Conservation (phyloP, 2,329 filamentous ascomycete genomes). For the Diaporthe sp. region DNA sequence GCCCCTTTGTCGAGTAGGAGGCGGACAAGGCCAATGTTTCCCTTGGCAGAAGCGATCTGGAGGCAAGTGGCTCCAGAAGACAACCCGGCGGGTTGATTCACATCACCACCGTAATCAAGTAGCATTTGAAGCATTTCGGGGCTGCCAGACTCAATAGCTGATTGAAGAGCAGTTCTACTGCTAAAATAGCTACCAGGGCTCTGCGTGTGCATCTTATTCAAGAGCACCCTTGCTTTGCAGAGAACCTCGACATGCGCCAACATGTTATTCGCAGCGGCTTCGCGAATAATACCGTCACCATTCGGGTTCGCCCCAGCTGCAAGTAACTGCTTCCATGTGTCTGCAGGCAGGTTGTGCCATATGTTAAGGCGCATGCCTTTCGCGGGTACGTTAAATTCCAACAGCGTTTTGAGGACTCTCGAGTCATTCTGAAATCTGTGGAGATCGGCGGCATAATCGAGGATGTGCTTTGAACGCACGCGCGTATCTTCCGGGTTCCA, state of each 20-base stretch:
- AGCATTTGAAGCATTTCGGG: not conserved
- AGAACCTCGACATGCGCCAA: not conserved
- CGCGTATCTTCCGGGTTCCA: no score
- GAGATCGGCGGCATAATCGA: not conserved
- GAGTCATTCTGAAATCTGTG: rapidly evolving
- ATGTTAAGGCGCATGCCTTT: not conserved
- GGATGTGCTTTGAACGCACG: not conserved
- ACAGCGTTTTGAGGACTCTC: not conserved
- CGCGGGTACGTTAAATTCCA: not conserved
- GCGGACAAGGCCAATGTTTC: not conserved
- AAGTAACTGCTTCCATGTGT: not conserved
- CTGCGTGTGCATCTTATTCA: not conserved
- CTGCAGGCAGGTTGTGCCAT: not conserved
- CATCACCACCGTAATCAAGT: not conserved
- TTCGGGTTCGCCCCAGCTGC: not conserved
- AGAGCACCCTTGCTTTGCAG: not conserved
- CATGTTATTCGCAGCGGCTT: rapidly evolving
- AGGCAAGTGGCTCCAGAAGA: not conserved
- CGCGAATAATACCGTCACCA: rapidly evolving
- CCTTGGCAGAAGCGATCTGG: not conserved
- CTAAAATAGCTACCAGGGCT: no score
- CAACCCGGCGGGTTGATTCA: not conserved
- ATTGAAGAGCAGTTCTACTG: not conserved
- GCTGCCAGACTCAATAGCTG: not conserved
- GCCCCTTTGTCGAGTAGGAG: not conserved